phyloP scores from a whole-genome alignment of 306 rosid genomes.

The Vigna nakashimae region DNA sequence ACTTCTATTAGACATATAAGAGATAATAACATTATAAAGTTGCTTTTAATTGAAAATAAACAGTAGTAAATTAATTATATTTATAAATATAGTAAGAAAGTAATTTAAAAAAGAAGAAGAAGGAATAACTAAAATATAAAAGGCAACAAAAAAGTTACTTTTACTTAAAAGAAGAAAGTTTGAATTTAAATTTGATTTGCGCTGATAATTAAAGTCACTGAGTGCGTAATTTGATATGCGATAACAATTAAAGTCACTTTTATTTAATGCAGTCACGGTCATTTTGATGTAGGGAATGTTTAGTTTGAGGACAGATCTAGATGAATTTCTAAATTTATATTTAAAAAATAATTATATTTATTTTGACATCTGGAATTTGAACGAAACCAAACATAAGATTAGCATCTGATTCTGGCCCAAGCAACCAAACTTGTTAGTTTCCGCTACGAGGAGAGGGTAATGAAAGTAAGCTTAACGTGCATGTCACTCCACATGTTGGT shows the following conservation, averaged over 20 bases:
- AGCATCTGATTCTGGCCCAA: background rate
- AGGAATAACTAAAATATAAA: background rate
- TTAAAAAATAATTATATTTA: too few species aligned
- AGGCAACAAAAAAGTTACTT: background rate
- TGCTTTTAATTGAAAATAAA: background rate
- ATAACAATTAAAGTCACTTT: background rate
- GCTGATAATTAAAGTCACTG: background rate
- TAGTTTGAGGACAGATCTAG: background rate
- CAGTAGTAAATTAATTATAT: too few species aligned
- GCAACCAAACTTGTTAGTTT: slow-evolving; percentile 23
- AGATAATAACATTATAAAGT: background rate
- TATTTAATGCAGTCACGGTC: background rate
- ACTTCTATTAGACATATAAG: too few species aligned
- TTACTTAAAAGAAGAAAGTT: background rate
- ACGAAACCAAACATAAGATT: background rate
- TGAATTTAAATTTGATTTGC: background rate
- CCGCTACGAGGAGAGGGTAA: slow-evolving; percentile 8
- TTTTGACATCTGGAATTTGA: too few species aligned
- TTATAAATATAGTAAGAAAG: too few species aligned
- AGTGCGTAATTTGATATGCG: too few species aligned
- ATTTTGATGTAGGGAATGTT: background rate
- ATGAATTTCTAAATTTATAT: too few species aligned
- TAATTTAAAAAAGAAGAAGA: too few species aligned
- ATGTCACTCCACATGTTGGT: slow-evolving; percentile 43
- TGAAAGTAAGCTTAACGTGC: slow-evolving; percentile 45